A percentile compares a stretch with the other conserved stretches of the same genome.
Evolutionary conservation across 225 moss, liverwort and hornwort genomes (phyloP).

Genomic region (Antitrichia curtipendula): DNA sequence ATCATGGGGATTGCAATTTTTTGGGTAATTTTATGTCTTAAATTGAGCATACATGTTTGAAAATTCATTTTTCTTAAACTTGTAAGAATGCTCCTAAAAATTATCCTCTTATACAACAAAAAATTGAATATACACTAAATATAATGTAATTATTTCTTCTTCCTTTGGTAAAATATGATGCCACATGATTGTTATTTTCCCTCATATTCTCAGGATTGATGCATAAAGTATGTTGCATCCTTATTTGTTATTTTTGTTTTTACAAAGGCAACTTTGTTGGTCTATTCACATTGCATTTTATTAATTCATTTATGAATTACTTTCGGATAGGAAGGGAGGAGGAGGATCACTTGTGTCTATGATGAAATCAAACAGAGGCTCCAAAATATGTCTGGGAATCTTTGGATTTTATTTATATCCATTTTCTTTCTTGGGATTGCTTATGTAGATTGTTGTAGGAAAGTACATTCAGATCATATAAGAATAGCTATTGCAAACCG

Average conservation of each 20-base stretch:
- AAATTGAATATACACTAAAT: neutral
- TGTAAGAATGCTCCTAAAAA: neutral
- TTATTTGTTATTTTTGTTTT: neutral
- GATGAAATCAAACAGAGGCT: neutral
- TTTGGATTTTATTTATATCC: neutral
- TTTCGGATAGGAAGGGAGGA: neutral
- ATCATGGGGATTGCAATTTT: no score
- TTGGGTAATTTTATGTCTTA: no score
- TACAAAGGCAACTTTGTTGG: neutral
- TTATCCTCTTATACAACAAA: rapidly evolving
- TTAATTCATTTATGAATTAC: rapidly evolving
- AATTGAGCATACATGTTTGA: neutral
- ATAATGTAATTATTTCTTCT: neutral
- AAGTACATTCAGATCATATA: neutral
- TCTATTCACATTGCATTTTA: neutral
- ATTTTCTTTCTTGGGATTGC: rapidly evolving
- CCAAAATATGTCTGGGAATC: neutral
- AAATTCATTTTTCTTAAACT: neutral
- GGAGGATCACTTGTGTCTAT: neutral
- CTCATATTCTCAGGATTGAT: rapidly evolving
- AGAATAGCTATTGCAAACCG: rapidly evolving
- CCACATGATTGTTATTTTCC: no score
- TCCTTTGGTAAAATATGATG: neutral
- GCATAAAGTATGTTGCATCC: neutral
- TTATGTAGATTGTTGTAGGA: neutral